Evolutionary conservation across 371 early-diverging fungal species (phyloP).

Genomic region (Fennellomyces sp.): DNA sequence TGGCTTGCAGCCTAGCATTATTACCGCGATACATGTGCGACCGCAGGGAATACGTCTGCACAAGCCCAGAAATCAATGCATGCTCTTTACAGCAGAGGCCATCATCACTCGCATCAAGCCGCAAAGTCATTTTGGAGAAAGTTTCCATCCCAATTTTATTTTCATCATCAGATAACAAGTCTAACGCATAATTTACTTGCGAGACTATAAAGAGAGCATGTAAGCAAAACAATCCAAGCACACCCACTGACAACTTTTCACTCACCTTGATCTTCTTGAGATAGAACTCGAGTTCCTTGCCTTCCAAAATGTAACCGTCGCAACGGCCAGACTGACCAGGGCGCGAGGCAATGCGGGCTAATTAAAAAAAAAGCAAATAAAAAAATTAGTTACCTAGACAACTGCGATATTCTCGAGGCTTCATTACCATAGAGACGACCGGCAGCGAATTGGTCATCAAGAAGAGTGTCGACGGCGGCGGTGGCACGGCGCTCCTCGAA

Average conservation of each 20-base stretch:
- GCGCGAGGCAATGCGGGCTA: conserved; percentile 88
- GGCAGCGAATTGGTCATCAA: conserved; percentile 95
- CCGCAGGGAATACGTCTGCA: no score
- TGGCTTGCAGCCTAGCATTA: no score
- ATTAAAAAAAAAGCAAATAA: no score
- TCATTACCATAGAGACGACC: conserved; percentile 85
- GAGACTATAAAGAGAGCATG: conserved; percentile 4
- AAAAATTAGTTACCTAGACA: no score
- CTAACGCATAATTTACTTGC: conserved; percentile 15
- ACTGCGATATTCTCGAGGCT: neutral
- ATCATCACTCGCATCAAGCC: no score
- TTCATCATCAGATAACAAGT: neutral
- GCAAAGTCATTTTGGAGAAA: neutral
- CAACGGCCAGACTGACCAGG: conserved; percentile 99
- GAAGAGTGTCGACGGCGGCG: conserved; percentile 84
- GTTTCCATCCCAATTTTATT: neutral
- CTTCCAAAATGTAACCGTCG: conserved; percentile 99
- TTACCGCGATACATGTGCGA: no score
- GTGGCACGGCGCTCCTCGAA: conserved; percentile 80
- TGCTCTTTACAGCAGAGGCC: no score
- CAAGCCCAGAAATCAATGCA: no score
- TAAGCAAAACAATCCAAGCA: neutral
- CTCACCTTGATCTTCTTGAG: conserved; percentile 84
- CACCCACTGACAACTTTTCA: neutral
- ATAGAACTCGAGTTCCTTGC: conserved; percentile 98